Conservation (phyloP, 2,329 filamentous ascomycete species). For the Cladosporium velox region DNA sequence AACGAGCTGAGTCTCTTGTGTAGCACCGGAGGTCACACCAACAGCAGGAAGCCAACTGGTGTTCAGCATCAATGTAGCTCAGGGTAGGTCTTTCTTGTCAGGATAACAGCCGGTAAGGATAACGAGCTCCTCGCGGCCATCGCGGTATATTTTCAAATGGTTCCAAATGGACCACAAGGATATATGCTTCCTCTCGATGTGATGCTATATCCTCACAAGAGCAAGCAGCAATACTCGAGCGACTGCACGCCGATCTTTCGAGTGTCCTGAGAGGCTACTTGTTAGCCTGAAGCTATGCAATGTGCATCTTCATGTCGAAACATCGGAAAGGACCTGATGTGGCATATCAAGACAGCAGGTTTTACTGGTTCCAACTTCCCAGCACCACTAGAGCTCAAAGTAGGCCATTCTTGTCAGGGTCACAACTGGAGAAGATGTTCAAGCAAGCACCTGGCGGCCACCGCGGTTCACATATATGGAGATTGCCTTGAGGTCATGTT, state of each 20-base stretch:
- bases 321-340: not conserved
- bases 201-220: not conserved
- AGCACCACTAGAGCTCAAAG: not conserved
- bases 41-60: too few relatives aligned
- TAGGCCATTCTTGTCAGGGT: not conserved
- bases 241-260: not conserved
- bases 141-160: not conserved
- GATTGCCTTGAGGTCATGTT: not conserved
- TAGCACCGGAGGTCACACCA: too few relatives aligned
- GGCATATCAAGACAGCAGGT: not conserved
- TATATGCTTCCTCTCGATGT: not conserved
- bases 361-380: not conserved
- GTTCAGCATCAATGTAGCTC: not conserved
- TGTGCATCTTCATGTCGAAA: not conserved
- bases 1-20: not conserved
- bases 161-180: not conserved
- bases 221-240: not conserved
- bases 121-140: too few relatives aligned
- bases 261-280: not conserved
- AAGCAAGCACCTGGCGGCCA: not conserved
- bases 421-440: not conserved
- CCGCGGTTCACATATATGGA: not conserved
- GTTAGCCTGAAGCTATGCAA: not conserved
- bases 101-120: not conserved
- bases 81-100: not conserved